Evolutionary conservation across 176 grass and related monocot species (phyloP).

Genomic region (Cymbopogon citratus): DNA sequence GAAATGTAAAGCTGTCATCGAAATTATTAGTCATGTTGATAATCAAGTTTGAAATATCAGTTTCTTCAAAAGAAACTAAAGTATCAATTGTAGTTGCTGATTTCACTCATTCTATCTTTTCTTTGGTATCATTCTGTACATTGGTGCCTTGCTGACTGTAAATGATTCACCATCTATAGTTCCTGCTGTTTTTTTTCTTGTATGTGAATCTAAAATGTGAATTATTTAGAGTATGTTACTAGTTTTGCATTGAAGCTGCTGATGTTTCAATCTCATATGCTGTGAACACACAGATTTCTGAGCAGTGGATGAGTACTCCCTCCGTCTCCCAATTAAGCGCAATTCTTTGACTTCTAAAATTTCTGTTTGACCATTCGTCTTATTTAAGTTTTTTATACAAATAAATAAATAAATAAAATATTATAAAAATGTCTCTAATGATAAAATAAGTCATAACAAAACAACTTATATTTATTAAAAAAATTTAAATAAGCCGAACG

Average conservation of each 20-base stretch:
- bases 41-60: background rate
- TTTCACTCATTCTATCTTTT: background rate
- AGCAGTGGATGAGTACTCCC: background rate
- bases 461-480: too few species aligned
- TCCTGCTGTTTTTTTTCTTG: background rate
- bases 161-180: background rate
- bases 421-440: too few species aligned
- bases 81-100: background rate
- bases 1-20: background rate
- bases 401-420: too few species aligned
- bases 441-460: too few species aligned
- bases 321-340: too few species aligned
- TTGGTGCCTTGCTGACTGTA: background rate
- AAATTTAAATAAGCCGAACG: too few species aligned
- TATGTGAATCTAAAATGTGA: background rate
- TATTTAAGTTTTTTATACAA: too few species aligned
- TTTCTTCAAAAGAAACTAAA: background rate
- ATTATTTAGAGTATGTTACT: background rate
- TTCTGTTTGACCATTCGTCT: too few species aligned
- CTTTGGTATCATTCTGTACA: background rate
- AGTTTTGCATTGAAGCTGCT: background rate
- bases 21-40: background rate
- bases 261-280: background rate
- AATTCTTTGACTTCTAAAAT: too few species aligned
- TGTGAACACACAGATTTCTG: background rate